Conservation (phyloP, 352 stramenopile genomes). For the Thalassiosira mediterranea region DNA sequence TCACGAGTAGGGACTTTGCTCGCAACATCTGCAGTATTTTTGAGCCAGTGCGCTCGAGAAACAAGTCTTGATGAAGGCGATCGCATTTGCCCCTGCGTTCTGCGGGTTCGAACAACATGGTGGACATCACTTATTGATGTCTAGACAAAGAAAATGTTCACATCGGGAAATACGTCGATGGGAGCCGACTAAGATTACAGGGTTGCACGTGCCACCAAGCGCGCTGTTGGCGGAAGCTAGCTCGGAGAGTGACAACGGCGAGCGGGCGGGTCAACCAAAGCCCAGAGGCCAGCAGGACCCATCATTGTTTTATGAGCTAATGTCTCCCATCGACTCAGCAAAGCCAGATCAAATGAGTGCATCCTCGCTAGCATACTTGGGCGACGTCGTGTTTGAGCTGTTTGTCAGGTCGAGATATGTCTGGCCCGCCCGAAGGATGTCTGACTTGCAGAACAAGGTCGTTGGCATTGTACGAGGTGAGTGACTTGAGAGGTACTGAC, state of each 20-base stretch:
- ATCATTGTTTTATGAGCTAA: slow-evolving; percentile 39
- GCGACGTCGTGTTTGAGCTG: slow-evolving; percentile 81
- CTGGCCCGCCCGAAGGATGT: slow-evolving; percentile 73
- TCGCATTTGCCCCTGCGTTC: too few relatives aligned
- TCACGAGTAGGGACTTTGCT: too few relatives aligned
- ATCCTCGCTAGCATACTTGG: slow-evolving; percentile 76
- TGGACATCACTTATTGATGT: too few relatives aligned
- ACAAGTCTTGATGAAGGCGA: too few relatives aligned
- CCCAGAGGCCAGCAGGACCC: too few relatives aligned
- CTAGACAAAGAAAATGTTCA: too few relatives aligned
- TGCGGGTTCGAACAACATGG: too few relatives aligned
- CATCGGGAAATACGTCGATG: too few relatives aligned
- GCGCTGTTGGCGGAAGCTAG: slow-evolving; percentile 16
- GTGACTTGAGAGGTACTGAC: too few relatives aligned
- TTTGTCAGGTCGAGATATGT: slow-evolving; percentile 78
- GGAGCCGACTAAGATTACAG: not conserved
- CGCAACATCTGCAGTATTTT: too few relatives aligned
- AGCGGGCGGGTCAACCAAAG: slow-evolving; percentile 4
- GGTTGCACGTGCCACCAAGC: slow-evolving; percentile 7
- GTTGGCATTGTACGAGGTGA: slow-evolving; percentile 73
- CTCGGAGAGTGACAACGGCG: not conserved
- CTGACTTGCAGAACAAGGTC: slow-evolving; percentile 72
- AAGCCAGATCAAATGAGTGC: slow-evolving; percentile 76
- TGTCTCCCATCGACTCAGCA: slow-evolving; percentile 41
- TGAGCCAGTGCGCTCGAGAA: too few relatives aligned